phyloP scores from a whole-genome alignment of 257 asterid genomes.

The Capsicum baccatum region DNA sequence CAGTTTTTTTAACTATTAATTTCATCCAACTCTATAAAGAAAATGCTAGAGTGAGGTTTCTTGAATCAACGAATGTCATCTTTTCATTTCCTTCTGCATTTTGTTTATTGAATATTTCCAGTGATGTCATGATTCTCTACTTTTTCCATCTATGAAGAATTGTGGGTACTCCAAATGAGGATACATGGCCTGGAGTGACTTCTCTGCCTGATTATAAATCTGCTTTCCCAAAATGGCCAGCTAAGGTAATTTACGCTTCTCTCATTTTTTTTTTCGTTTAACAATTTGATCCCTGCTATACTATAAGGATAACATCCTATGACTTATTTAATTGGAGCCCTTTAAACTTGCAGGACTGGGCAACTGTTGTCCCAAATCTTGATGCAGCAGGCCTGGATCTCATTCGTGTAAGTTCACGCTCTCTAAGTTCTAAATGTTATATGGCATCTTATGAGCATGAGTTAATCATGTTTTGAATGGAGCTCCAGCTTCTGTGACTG shows the following conservation, averaged over 20 bases:
- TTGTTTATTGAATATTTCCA: neutral
- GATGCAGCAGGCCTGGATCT: slow-evolving; percentile 83
- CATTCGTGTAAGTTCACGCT: slow-evolving; percentile 64
- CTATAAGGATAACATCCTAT: slow-evolving; percentile 15
- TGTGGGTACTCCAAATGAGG: slow-evolving; percentile 96
- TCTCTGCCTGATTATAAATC: slow-evolving; percentile 90
- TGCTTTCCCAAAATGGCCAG: slow-evolving; percentile 81
- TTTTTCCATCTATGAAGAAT: slow-evolving; percentile 50
- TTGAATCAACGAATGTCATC: slow-evolving; percentile 9
- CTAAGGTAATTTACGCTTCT: slow-evolving; percentile 56
- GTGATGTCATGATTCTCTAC: slow-evolving; percentile 27
- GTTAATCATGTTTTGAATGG: slow-evolving; percentile 10
- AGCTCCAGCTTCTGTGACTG: neutral
- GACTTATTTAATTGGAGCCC: neutral
- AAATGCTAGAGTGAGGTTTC: slow-evolving; percentile 10
- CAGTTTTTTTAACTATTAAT: neutral
- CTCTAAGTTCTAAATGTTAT: neutral
- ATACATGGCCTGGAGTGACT: slow-evolving; percentile 93
- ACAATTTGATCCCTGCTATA: neutral
- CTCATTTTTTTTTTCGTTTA: neutral
- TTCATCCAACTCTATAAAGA: neutral
- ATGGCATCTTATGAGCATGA: slow-evolving; percentile 24
- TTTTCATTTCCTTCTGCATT: slow-evolving; percentile 8
- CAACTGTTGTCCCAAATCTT: slow-evolving; percentile 74
- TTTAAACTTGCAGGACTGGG: slow-evolving; percentile 64